Base-by-base conservation (phyloP, 768 basidiomycete genomes). In the Saitozyma podzolica region DNA sequence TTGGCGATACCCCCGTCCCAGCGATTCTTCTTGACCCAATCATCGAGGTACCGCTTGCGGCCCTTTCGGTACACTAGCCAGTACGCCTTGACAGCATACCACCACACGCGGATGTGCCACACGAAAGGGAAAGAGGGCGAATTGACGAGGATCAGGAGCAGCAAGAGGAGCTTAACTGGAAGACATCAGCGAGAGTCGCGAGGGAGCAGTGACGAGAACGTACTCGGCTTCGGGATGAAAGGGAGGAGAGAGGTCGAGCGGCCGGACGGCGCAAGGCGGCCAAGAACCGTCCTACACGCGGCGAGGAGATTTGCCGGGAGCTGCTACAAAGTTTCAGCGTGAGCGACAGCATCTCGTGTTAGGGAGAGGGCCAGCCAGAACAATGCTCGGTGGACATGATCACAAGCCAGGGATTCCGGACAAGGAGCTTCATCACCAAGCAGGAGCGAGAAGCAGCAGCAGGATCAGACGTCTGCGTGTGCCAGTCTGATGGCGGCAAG, bases 71-170 rank as follows among this genome's bases (percentile, higher is more conserved):
- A 69, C 10, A 65, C 62, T 11, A 62, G 41, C 40, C 51, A 65
- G 64, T 75, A 68, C 11, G 71, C 66, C 56, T 67, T 64, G 51
- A 73, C 57, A 49, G 63, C 65, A 40, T 54, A 64, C 19, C 61
- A 56, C 73, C 64, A 74, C 13, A 72, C 73, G 51, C 74, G 62
- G 51, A 70, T 60, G 54, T 73, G 75, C 77, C 77, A 78, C 50
- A 51, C 40, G 55, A 76, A 70, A 5, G 75, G 75, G 59, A 67
- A 70, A 7, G 72, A 74, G 20, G 68, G 66, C 4, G 72, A 69
- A 55, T 76, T 71, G 61, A 70, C 29, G 54, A 72, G 17, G 60
- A 76, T 53, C 6, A 76, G 54, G 14, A 76, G 58, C 11, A 76
- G 54, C 11, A 76, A 52, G 61, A 70, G 13, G 20, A 72, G 37